Conservation (phyloP, 768 basidiomycete species). For the Pisolithus sp. region DNA sequence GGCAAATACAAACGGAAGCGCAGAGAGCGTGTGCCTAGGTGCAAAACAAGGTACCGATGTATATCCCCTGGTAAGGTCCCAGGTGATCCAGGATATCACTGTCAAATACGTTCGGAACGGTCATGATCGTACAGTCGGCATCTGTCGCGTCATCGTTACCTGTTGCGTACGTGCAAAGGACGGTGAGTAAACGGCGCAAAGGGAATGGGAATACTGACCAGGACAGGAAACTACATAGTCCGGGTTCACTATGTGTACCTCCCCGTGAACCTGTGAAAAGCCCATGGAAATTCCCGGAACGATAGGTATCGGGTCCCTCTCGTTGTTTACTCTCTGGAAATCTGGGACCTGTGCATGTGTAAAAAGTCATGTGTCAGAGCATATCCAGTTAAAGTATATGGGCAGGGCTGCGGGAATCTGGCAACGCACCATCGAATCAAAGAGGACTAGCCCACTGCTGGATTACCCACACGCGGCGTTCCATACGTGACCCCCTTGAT, state of each 20-base stretch:
- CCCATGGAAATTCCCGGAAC: slow-evolving; percentile 47
- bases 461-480: slow-evolving; percentile 25
- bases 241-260: slow-evolving; percentile 37
- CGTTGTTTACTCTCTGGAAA: slow-evolving; percentile 25
- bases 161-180: slow-evolving; percentile 6
- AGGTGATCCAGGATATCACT: slow-evolving; percentile 50
- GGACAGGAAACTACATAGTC: slow-evolving; percentile 36
- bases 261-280: slow-evolving; percentile 36
- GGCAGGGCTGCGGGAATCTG: neutral
- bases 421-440: slow-evolving; percentile 19
- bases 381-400: no score
- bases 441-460: slow-evolving; percentile 22
- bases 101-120: slow-evolving; percentile 48
- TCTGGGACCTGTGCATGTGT: slow-evolving; percentile 13
- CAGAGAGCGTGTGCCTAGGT: slow-evolving; percentile 8
- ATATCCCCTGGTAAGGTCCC: slow-evolving; percentile 51
- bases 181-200: neutral
- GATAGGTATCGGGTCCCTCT: slow-evolving; percentile 46
- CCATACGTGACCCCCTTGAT: slow-evolving; percentile 29
- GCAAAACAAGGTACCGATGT: slow-evolving; percentile 43
- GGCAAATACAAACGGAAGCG: neutral
- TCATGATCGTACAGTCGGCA: slow-evolving; percentile 44
- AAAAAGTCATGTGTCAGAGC: neutral
- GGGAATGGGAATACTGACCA: slow-evolving; percentile 17
- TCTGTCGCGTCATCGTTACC: slow-evolving; percentile 53